A percentile compares a stretch with the other conserved stretches of the same genome.
Conservation (phyloP, 495 filamentous ascomycete species). For the Penicillium odoratum region DNA sequence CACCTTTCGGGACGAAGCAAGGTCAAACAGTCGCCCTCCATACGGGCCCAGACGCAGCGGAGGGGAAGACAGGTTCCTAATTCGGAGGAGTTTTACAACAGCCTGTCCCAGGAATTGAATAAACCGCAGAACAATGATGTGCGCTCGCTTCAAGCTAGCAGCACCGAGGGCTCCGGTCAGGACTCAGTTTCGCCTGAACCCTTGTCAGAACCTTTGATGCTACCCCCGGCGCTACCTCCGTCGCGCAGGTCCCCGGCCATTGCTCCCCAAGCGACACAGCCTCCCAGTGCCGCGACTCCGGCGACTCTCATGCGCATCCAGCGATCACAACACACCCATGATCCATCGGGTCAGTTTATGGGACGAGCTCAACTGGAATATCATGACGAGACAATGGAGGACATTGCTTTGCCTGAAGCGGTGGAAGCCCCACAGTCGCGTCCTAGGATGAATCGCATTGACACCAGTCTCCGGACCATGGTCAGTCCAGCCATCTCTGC, state of each 20-base stretch:
- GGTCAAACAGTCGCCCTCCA: constrained; percentile 80
- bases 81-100: constrained; percentile 48
- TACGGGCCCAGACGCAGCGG: constrained; percentile 66
- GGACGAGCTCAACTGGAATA: constrained; percentile 34
- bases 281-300: constrained; percentile 64
- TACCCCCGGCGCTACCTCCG: constrained; percentile 62
- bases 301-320: constrained; percentile 81
- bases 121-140: constrained; percentile 32
- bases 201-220: constrained; percentile 67
- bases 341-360: constrained; percentile 26
- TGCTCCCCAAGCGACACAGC: constrained; percentile 35
- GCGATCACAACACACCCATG: constrained; percentile 36
- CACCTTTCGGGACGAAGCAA: constrained; percentile 48
- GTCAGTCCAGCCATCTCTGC: constrained; percentile 32
- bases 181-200: constrained; percentile 74
- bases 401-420: constrained; percentile 66
- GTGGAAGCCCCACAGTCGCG: constrained; percentile 37
- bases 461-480: constrained; percentile 37
- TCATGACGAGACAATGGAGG: constrained; percentile 64
- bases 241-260: constrained; percentile 56
- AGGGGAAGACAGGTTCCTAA: constrained; percentile 58
- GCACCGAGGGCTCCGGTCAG: constrained; percentile 61
- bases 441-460: constrained; percentile 45
- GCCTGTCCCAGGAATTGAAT: constrained; percentile 34
- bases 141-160: constrained; percentile 42